Evolutionary conservation across 257 asterid genomes (phyloP).

Genomic region (Solanum pimpinellifolium): DNA sequence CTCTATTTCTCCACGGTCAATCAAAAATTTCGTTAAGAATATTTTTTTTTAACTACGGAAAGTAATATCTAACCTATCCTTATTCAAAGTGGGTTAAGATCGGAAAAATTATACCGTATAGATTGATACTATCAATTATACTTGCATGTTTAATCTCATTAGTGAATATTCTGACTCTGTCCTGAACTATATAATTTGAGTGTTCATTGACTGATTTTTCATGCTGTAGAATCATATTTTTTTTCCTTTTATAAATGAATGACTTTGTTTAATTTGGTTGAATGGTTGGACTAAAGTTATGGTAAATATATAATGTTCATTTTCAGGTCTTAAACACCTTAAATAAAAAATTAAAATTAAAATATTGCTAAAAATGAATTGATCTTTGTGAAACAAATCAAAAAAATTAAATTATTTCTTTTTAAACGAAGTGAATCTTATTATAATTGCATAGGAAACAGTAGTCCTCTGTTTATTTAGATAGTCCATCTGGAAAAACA

Average conservation of each 20-base stretch:
- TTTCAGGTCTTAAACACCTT: too few species aligned
- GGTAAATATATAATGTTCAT: too few species aligned
- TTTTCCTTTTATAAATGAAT: too few species aligned
- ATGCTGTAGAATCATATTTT: not conserved
- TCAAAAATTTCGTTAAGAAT: not conserved
- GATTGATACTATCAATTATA: not conserved
- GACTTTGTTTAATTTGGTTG: not conserved
- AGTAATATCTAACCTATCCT: not conserved
- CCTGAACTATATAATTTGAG: not conserved
- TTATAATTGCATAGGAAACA: not conserved
- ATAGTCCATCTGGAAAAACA: not conserved
- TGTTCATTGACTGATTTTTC: not conserved
- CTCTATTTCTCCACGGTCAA: not conserved
- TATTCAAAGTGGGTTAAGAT: not conserved
- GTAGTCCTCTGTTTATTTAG: not conserved
- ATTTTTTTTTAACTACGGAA: not conserved
- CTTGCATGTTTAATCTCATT: not conserved
- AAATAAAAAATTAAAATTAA: fast-evolving
- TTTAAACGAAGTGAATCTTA: not conserved
- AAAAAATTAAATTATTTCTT: too few species aligned
- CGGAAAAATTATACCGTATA: fast-evolving
- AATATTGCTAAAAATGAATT: too few species aligned
- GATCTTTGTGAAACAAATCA: too few species aligned
- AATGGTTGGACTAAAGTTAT: too few species aligned
- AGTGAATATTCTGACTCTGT: not conserved